Evolutionary conservation across 2,329 filamentous ascomycete genomes (phyloP), one percentile per base, ranked within the genome.

Genomic region (Sarocladium brachiariae): DNA sequence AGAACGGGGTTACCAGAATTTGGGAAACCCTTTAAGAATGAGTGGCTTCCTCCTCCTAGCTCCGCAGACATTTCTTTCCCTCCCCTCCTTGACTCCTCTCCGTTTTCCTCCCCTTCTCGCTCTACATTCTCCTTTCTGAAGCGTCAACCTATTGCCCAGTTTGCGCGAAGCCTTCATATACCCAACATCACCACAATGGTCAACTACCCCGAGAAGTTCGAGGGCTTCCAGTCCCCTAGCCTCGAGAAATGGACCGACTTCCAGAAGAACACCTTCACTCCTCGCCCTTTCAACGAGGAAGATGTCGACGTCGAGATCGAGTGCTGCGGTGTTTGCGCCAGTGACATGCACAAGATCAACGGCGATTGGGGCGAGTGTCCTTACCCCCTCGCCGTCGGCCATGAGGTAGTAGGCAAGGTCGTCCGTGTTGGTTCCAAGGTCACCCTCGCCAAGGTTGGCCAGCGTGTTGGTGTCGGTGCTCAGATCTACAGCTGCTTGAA

Each of bases 221-320:
- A 71, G 52, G 78, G 80, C 56, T 83, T 83, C 70, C 77, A 82
- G 68, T 75, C 81, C 60, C 66, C 76, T 52, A 71, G 71, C 50
- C 66, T 75, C 21, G 74, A 75, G 48, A 73, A 70, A 41, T 80
- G 75, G 74, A 67, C 77, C 56, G 73, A 83, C 53, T 82, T 84
- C 61, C 73, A 84, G 61, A 86, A 88, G 70, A 82, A 85, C 63
- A 67, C 91, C 73, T 89, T 89, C 73, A 79, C 83, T 59, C 83
- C 91, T 52, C 93, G 95, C 73, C 86, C 87, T 16, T 95, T 95
- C 65, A 88, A 85, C 57, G 87, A 91, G 65, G 79, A 88, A 68
- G 89, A 96, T 64, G 81, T 96, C 60, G 89, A 95, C 65, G 81
- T 96, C 69, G 86, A 91, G 74, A 85, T 96, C 61, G 83, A 90